These are phyloP conservation scores for Phaffomyces antillensis DNA, from an alignment of 805 yeast genomes.

Conservation along the genomic window DNA sequence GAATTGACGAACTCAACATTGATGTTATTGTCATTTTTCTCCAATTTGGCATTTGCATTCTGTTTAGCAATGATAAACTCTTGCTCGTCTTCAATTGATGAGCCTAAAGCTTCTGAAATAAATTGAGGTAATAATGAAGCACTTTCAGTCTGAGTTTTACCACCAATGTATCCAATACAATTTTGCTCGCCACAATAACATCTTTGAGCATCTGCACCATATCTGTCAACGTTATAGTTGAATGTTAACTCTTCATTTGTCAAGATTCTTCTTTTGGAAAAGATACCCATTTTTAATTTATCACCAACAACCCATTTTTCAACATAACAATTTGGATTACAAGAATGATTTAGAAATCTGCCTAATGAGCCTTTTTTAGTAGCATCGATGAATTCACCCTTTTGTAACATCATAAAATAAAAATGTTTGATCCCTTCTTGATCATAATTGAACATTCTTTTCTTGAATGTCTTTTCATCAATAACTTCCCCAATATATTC, in stretches of 20 bases:
- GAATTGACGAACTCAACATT: constrained; percentile 60
- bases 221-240: constrained; percentile 86
- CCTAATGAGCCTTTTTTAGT: constrained; percentile 84
- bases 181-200: constrained; percentile 92
- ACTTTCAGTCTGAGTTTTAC: constrained; percentile 93
- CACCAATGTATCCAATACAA: constrained; percentile 92
- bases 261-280: constrained; percentile 66
- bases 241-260: constrained; percentile 84
- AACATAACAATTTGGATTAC: constrained; percentile 90
- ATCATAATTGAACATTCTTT: constrained; percentile 71
- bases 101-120: constrained; percentile 80
- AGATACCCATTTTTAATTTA: constrained; percentile 88
- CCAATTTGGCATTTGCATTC: constrained; percentile 34
- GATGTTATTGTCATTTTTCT: constrained; percentile 49
- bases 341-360: constrained; percentile 90
- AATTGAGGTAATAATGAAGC: constrained; percentile 78
- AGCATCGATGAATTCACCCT: constrained; percentile 91
- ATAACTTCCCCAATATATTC: constrained; percentile 95
- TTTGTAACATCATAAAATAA: constrained; percentile 93
- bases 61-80: constrained; percentile 62
- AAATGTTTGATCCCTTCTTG: constrained; percentile 66
- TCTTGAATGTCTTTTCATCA: constrained; percentile 67
- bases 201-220: constrained; percentile 90
- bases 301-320: constrained; percentile 97
- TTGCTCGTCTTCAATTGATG: constrained; percentile 58